Base-by-base conservation (phyloP, 768 basidiomycete genomes). In the Boletus sp. region DNA sequence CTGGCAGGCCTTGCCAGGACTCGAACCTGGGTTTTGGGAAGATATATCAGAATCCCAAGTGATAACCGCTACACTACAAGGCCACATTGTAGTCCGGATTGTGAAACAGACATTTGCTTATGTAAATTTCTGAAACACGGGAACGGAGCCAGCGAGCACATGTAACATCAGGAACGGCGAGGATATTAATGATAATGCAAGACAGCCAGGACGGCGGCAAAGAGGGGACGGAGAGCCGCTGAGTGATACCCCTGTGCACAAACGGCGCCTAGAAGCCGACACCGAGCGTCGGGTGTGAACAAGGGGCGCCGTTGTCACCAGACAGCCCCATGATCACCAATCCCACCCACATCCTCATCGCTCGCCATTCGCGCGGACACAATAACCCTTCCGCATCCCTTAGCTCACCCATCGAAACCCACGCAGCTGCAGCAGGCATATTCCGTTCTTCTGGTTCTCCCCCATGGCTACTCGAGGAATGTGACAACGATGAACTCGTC, bases 291-390 rank as follows among this genome's bases (percentile, higher is more conserved):
- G 7, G 19, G 47, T 21, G 35, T 34, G 46, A 48, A 46, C 56
- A 35, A 46, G 14, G 25, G 42, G 19, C 47, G 14, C 27, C 14
- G 33, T 19, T 33, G 40, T 35, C 33, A 42, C 43, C 38, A 25
- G 46, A 23, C 15, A 17, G 21, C 23, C 3, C 5, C 40, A 65
- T 42, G 40, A 69, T 64, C 49, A 67, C 67, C 56, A 87, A 93
- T 67, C 90, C 90, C 1, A 86, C 90, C 8, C 90, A 92, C 67
- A 88, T 92, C 59, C 87, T 93, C 66, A 93, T 93, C 58, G 91
- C 91, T 9, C 84, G 91, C 63, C 88, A 88, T 60, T 90, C 91
- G 17, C 79, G 90, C 38, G 87, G 89, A 13, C 78, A 76, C 4
- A 84, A 85, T 61, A 88, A 88, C 61, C 84, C 87, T 3, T 86